Conservation (phyloP, 768 basidiomycete genomes). For the Trametes meyenii region DNA sequence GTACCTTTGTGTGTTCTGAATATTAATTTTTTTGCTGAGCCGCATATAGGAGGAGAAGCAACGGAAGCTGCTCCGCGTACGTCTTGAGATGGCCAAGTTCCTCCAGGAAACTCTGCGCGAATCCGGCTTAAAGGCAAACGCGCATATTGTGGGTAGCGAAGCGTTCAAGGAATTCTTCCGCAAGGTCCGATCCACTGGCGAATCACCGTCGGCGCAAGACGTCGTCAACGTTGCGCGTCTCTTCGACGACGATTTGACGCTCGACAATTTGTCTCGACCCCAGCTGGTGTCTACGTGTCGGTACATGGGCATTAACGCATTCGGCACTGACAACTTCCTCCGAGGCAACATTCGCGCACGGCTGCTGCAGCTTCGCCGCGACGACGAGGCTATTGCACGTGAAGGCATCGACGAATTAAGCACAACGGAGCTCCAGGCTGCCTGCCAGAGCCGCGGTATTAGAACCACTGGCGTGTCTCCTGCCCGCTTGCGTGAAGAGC, state of each 20-base stretch:
- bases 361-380: constrained; percentile 79
- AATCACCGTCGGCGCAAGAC: constrained; percentile 85
- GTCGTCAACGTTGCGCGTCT: constrained; percentile 94
- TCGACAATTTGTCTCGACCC: constrained; percentile 98
- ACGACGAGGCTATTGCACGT: constrained; percentile 88
- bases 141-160: constrained; percentile 91
- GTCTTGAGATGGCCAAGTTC: constrained; percentile 99
- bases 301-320: constrained; percentile 98
- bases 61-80: constrained; percentile 90
- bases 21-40: background rate
- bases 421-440: constrained; percentile 88
- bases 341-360: constrained; percentile 88
- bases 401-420: constrained; percentile 93
- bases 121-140: constrained; percentile 88
- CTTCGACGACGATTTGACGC: constrained; percentile 96
- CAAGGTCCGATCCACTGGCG: constrained; percentile 95
- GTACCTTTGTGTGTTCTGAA: constrained; percentile 29
- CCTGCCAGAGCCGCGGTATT: constrained; percentile 93
- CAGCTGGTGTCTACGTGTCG: constrained; percentile 97
- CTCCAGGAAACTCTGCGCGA: constrained; percentile 96
- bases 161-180: constrained; percentile 99
- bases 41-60: constrained; percentile 86
- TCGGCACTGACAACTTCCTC: constrained; percentile 98
- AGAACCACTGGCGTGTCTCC: constrained; percentile 87
- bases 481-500: constrained; percentile 84